Conservation (phyloP, 73 alveolate genomes). For the Paramecium octaurelia region DNA sequence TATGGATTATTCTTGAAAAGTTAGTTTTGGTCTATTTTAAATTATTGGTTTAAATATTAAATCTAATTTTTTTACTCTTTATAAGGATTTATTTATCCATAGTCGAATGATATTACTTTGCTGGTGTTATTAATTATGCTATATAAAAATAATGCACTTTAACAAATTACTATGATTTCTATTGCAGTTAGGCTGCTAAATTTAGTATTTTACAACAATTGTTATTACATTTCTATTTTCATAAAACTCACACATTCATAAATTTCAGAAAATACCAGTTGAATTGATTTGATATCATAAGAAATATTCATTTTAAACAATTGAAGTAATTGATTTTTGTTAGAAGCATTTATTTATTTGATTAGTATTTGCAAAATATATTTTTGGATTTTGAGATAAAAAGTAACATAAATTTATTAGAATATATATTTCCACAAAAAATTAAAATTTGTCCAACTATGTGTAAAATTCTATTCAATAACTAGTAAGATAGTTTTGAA, state of each 20-base stretch:
- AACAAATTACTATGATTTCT: too few relatives aligned
- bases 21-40: too few relatives aligned
- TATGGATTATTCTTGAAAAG: too few relatives aligned
- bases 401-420: too few relatives aligned
- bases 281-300: neutral
- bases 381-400: neutral
- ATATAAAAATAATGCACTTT: too few relatives aligned
- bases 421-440: neutral
- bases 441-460: neutral
- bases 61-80: too few relatives aligned
- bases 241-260: neutral
- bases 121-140: too few relatives aligned
- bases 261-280: neutral
- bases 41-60: too few relatives aligned
- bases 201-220: neutral
- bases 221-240: neutral
- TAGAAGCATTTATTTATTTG: neutral
- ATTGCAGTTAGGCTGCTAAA: neutral
- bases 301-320: neutral
- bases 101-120: too few relatives aligned
- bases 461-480: neutral
- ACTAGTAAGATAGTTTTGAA: neutral
- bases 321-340: neutral
- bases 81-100: too few relatives aligned
- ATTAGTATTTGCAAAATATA: neutral